Conservation (phyloP, 2,329 filamentous ascomycete species). For the Sporothrix phasma region DNA sequence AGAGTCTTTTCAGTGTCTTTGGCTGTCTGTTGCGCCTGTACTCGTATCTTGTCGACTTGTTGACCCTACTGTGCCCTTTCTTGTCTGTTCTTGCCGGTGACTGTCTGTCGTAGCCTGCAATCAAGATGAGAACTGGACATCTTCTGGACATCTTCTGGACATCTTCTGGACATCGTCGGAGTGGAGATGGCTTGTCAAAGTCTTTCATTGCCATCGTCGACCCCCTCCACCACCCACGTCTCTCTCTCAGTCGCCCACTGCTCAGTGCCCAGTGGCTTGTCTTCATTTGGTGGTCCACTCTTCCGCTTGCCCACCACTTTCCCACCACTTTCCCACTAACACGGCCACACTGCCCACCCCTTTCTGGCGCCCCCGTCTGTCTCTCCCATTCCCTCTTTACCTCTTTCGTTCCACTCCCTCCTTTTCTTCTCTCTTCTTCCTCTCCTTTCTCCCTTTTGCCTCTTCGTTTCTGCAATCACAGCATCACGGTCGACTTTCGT, state of each 20-base stretch:
- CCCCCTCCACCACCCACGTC: background rate
- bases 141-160: too few relatives aligned
- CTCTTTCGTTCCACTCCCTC: background rate
- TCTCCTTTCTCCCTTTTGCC: slow-evolving; percentile 13
- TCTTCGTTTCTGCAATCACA: slow-evolving; percentile 19
- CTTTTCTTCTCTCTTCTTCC: background rate
- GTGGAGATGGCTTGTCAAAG: too few relatives aligned
- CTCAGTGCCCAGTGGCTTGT: background rate
- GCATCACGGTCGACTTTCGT: slow-evolving; percentile 6
- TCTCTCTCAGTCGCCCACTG: background rate
- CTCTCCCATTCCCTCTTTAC: background rate
- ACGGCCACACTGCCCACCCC: background rate
- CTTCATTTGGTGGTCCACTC: background rate
- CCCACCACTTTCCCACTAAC: background rate
- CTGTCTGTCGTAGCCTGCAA: background rate
- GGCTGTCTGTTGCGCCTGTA: too few relatives aligned
- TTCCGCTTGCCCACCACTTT: background rate
- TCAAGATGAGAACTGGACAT: background rate
- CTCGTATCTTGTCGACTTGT: too few relatives aligned
- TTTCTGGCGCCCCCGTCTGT: background rate
- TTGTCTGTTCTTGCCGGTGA: background rate
- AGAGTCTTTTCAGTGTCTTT: too few relatives aligned
- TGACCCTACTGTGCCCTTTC: too few relatives aligned
- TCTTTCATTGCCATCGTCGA: background rate
- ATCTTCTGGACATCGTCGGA: too few relatives aligned